Evolutionary conservation across 2,329 filamentous ascomycete species (phyloP).

Genomic region (Fusarium longipes): DNA sequence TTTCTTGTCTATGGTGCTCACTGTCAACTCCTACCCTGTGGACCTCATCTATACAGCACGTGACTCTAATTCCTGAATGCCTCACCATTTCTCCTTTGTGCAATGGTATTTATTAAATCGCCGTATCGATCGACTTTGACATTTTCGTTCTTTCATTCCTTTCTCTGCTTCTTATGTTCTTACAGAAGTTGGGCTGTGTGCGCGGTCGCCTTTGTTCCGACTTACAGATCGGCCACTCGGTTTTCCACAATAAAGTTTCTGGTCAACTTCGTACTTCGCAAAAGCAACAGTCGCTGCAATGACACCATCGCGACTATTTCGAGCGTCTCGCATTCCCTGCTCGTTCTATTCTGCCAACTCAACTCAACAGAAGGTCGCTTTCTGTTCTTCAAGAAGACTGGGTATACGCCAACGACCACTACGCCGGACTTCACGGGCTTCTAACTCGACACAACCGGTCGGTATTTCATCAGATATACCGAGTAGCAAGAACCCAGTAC

Average conservation of each 20-base stretch:
- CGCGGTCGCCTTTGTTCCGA: not conserved
- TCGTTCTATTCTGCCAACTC: not conserved
- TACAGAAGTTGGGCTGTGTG: not conserved
- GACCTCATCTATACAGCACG: slow-evolving; percentile 23
- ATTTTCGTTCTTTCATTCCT: too few relatives aligned
- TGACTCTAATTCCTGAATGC: slow-evolving; percentile 12
- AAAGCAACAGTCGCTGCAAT: not conserved
- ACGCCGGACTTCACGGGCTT: slow-evolving; percentile 1
- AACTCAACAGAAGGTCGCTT: not conserved
- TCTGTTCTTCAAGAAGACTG: slow-evolving; percentile 1
- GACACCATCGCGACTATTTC: not conserved
- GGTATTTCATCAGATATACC: not conserved
- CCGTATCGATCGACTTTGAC: not conserved
- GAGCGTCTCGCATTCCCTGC: not conserved
- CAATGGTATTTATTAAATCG: not conserved
- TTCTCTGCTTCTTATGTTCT: not conserved
- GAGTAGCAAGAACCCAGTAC: not conserved
- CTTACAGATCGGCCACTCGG: not conserved
- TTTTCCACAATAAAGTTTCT: not conserved
- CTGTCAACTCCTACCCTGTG: slow-evolving; percentile 11
- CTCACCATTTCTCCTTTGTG: not conserved
- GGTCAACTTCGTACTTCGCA: not conserved
- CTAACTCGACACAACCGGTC: not conserved
- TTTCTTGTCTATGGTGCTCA: not conserved
- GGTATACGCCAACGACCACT: slow-evolving; percentile 21